Conservation (phyloP, 495 filamentous ascomycete species). For the Lichina pygmaea region DNA sequence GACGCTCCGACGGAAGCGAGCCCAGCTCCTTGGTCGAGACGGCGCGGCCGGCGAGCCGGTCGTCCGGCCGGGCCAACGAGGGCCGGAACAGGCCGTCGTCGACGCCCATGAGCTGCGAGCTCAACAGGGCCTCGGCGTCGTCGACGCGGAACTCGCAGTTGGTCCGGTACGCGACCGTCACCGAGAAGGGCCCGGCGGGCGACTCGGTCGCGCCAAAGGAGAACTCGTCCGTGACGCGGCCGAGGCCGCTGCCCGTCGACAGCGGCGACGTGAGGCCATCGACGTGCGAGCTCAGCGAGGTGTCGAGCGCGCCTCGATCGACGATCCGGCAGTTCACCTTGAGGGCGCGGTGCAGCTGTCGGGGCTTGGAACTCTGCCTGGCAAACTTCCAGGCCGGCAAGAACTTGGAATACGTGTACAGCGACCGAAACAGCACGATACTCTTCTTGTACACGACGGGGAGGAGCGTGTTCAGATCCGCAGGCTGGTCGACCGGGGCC, state of each 20-base stretch:
- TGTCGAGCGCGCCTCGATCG: slow-evolving; percentile 19
- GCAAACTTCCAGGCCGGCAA: slow-evolving; percentile 74
- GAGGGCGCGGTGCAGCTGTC: slow-evolving; percentile 29
- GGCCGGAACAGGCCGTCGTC: slow-evolving; percentile 73
- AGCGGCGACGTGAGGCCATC: slow-evolving; percentile 52
- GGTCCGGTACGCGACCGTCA: slow-evolving; percentile 57
- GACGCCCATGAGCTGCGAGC: slow-evolving; percentile 83
- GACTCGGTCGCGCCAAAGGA: slow-evolving; percentile 58
- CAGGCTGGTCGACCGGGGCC: slow-evolving; percentile 19
- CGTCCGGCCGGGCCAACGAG: slow-evolving; percentile 23
- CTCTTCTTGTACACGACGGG: slow-evolving; percentile 89
- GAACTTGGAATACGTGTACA: slow-evolving; percentile 64
- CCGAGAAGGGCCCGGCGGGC: slow-evolving; percentile 58
- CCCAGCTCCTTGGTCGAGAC: slow-evolving; percentile 31
- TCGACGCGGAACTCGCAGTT: slow-evolving; percentile 80
- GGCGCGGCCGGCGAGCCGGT: slow-evolving; percentile 11
- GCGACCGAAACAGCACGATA: slow-evolving; percentile 76
- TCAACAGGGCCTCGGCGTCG: slow-evolving; percentile 68
- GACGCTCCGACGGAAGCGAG: slow-evolving; percentile 34
- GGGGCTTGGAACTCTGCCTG: slow-evolving; percentile 39
- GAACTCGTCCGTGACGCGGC: slow-evolving; percentile 45
- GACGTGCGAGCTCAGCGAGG: slow-evolving; percentile 12
- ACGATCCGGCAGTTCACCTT: slow-evolving; percentile 57
- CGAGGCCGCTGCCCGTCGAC: slow-evolving; percentile 24
- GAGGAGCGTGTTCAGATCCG: slow-evolving; percentile 41